phyloP scores from a whole-genome alignment of 805 yeast genomes.

The Kodamaea neixiangensis region DNA sequence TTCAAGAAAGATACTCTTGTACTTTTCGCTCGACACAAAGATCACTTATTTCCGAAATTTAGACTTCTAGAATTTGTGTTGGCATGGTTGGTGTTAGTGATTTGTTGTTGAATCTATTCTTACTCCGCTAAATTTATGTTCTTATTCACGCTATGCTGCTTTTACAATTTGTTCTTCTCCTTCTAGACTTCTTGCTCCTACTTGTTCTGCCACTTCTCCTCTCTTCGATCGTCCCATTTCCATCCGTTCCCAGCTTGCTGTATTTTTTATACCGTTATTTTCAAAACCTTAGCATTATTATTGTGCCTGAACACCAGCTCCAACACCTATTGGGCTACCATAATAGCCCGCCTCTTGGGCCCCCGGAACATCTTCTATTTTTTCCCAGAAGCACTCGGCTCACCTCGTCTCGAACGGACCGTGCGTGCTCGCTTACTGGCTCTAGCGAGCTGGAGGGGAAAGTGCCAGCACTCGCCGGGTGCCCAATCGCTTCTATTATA shows the following conservation, averaged over 20 bases:
- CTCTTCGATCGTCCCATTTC: not conserved
- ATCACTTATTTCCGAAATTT: not conserved
- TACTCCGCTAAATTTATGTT: too few relatives aligned
- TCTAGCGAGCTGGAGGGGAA: too few relatives aligned
- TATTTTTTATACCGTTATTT: not conserved
- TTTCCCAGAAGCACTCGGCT: not conserved
- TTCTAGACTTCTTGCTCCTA: too few relatives aligned
- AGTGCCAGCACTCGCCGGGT: too few relatives aligned
- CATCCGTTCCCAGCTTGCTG: not conserved
- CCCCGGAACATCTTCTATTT: not conserved
- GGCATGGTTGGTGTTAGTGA: too few relatives aligned
- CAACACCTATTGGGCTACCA: not conserved
- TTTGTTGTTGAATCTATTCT: too few relatives aligned
- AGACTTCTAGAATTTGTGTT: not conserved
- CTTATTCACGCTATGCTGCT: too few relatives aligned
- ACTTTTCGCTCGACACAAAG: not conserved
- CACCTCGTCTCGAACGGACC: not conserved
- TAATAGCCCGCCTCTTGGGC: not conserved
- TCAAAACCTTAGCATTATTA: not conserved
- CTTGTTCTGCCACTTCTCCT: too few relatives aligned
- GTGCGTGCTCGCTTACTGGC: not conserved
- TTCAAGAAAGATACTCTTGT: not conserved
- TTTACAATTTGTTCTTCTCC: too few relatives aligned
- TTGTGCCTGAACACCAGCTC: not conserved
- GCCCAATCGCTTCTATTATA: too few relatives aligned